Evolutionary conservation across 768 basidiomycete species (phyloP).

Genomic region (Mycena sanguinolenta): DNA sequence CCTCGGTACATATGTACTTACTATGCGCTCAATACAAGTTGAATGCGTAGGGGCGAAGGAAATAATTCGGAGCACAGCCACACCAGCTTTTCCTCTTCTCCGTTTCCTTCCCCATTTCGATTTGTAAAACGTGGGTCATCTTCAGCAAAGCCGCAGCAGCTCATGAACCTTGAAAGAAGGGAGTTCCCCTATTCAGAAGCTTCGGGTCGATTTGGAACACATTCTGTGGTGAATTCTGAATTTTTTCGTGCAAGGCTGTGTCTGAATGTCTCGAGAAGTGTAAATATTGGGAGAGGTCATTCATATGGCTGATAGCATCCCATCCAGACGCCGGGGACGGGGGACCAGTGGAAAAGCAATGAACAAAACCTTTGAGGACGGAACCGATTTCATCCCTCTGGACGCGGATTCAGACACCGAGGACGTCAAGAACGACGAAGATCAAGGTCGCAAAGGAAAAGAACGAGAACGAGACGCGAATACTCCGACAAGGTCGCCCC

Average conservation of each 20-base stretch:
- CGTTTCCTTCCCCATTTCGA: no score
- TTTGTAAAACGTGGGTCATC: conserved; percentile 16
- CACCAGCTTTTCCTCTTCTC: background rate
- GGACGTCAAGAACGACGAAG: conserved; percentile 3
- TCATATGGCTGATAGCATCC: conserved; percentile 25
- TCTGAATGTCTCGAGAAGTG: conserved; percentile 13
- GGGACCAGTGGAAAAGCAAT: conserved; percentile 18
- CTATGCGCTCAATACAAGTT: no score
- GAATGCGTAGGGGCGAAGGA: no score
- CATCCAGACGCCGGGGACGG: conserved; percentile 32
- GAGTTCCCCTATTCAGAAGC: background rate
- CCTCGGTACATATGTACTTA: no score
- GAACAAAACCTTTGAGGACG: conserved; percentile 24
- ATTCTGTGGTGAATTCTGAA: conserved; percentile 22
- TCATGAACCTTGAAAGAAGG: background rate
- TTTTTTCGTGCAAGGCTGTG: background rate
- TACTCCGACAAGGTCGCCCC: conserved; percentile 20
- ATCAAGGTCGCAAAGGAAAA: conserved; percentile 9
- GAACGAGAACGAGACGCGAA: conserved; percentile 20
- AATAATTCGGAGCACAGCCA: conserved; percentile 1
- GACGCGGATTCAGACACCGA: conserved; percentile 20
- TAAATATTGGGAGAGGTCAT: conserved; percentile 23
- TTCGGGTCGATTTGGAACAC: conserved; percentile 18
- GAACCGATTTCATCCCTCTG: conserved; percentile 25
- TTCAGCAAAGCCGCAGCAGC: background rate